Evolutionary conservation across 2,329 filamentous ascomycete genomes (phyloP).

Genomic region (Aureobasidium sp.): DNA sequence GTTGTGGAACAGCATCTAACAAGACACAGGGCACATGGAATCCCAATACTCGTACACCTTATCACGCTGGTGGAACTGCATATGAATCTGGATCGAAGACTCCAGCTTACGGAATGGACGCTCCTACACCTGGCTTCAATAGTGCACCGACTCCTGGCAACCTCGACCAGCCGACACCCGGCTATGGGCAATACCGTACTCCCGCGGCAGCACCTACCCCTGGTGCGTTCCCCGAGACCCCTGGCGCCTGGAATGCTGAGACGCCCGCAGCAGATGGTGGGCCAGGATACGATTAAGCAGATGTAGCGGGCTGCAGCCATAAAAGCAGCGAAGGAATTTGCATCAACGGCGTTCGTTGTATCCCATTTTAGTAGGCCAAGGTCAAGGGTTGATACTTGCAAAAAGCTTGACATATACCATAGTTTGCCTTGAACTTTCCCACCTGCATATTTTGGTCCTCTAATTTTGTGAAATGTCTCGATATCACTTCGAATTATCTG

Average conservation of each 20-base stretch:
- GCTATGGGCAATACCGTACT: constrained; percentile 35
- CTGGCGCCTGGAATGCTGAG: constrained; percentile 47
- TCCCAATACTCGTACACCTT: constrained; percentile 45
- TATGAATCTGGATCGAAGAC: constrained; percentile 37
- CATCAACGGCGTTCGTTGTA: neutral
- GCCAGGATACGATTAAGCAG: constrained; percentile 36
- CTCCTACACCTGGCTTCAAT: constrained; percentile 44
- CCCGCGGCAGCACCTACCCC: constrained; percentile 51
- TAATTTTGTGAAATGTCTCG: no score
- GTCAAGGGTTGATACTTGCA: neutral
- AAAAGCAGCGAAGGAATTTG: neutral
- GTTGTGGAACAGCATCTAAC: constrained; percentile 17
- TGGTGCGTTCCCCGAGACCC: constrained; percentile 48
- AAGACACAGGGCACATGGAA: constrained; percentile 31
- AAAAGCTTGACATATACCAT: neutral
- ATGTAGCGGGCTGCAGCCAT: neutral
- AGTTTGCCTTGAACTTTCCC: no score
- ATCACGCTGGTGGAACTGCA: constrained; percentile 63
- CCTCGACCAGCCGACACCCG: constrained; percentile 31
- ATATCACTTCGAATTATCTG: no score
- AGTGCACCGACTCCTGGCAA: constrained; percentile 36
- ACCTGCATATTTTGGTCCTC: no score
- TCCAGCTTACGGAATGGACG: constrained; percentile 56
- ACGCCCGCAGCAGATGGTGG: constrained; percentile 45
- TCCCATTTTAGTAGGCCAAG: neutral